Percentiles rank a stretch among this genome's conserved stretches.
These are phyloP conservation scores for Pugionium dolabratum DNA, from an alignment of 345 rosid genomes.

Conservation along the genomic window DNA sequence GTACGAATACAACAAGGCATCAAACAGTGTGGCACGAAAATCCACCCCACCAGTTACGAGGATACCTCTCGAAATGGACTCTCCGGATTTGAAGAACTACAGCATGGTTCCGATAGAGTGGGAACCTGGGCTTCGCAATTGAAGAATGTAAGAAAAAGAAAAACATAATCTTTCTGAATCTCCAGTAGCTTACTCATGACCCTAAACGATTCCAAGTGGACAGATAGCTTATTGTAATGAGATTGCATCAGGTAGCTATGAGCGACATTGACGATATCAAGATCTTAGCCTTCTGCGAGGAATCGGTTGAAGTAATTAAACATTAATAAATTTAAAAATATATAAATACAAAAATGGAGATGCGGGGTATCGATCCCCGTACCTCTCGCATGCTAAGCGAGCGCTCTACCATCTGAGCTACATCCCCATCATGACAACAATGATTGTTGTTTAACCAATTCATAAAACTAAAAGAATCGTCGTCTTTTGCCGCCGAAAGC, in stretches of 20 bases:
- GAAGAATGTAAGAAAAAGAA: slow-evolving; percentile 79
- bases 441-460: no score
- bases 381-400: slow-evolving; percentile 94
- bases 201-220: slow-evolving; percentile 55
- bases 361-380: slow-evolving; percentile 87
- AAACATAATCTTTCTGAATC: slow-evolving; percentile 54
- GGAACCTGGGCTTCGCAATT: slow-evolving; percentile 52
- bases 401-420: slow-evolving; percentile 96
- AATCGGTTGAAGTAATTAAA: slow-evolving; percentile 40
- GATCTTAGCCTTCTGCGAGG: slow-evolving; percentile 83
- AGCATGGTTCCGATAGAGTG: slow-evolving; percentile 61
- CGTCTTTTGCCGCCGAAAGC: no score
- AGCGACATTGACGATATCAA: slow-evolving; percentile 76
- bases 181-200: slow-evolving; percentile 62
- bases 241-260: slow-evolving; percentile 83
- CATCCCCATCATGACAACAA: slow-evolving; percentile 47
- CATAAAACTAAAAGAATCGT: no score
- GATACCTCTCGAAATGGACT: slow-evolving; percentile 51
- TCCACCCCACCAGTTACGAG: slow-evolving; percentile 36
- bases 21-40: slow-evolving; percentile 60
- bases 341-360: slow-evolving; percentile 46
- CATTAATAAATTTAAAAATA: no score
- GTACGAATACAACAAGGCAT: slow-evolving; percentile 59
- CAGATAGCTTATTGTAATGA: slow-evolving; percentile 51
- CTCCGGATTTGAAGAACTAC: slow-evolving; percentile 72